Percentiles rank a stretch among this genome's conserved stretches.
phyloP scores from a whole-genome alignment of 2,329 filamentous ascomycete species.

The Passalora sequoiae region DNA sequence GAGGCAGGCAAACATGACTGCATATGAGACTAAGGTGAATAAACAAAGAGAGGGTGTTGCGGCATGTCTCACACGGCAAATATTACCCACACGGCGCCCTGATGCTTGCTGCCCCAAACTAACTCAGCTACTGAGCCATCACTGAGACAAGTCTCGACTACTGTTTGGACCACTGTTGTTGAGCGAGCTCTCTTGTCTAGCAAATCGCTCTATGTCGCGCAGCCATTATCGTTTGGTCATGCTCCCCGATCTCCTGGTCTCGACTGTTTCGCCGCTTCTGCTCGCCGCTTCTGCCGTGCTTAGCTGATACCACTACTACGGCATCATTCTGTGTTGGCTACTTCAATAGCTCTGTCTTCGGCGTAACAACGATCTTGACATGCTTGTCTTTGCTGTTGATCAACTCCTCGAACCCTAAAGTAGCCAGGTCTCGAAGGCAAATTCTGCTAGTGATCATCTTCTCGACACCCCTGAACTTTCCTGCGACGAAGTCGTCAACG shows the following conservation, averaged over 20 bases:
- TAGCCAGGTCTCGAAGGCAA: conserved; percentile 3
- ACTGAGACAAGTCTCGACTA: too few relatives aligned
- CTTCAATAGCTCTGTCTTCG: conserved; percentile 2
- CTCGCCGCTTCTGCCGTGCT: background rate
- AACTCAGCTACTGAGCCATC: too few relatives aligned
- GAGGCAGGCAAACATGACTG: too few relatives aligned
- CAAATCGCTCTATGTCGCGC: too few relatives aligned
- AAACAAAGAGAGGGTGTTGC: too few relatives aligned
- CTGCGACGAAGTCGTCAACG: conserved; percentile 8
- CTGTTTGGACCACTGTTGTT: too few relatives aligned
- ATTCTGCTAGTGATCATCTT: conserved; percentile 15
- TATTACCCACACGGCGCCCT: too few relatives aligned
- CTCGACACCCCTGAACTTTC: conserved; percentile 6
- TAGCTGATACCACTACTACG: background rate
- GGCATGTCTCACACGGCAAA: too few relatives aligned
- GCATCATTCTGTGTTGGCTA: background rate
- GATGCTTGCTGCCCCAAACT: too few relatives aligned
- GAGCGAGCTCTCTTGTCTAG: too few relatives aligned
- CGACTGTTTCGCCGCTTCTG: background rate
- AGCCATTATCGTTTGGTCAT: too few relatives aligned
- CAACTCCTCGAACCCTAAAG: conserved; percentile 10
- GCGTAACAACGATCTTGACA: conserved; percentile 13
- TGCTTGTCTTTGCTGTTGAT: conserved; percentile 11
- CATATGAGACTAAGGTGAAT: too few relatives aligned
- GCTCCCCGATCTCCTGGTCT: background rate